Evolutionary conservation across 1,139 yeast genomes (phyloP), one percentile per base, ranked within the genome.

Genomic region (Hemisphaericaspora subhashii): DNA sequence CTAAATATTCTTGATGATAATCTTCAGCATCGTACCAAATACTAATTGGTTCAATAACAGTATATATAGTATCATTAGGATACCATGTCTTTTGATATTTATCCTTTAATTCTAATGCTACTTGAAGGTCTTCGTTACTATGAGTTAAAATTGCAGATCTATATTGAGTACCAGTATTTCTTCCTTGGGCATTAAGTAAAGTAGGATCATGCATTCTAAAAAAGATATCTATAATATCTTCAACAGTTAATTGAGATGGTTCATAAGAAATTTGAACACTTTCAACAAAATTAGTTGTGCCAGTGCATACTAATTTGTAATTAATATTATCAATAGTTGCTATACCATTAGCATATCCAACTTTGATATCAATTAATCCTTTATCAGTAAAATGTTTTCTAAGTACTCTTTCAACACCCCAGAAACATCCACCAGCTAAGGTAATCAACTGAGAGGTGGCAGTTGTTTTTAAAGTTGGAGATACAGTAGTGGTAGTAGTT

Each of bases 401-500:
- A 66, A 79, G 89, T 28, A 89, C 81, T 52, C 85, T 85, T 55
- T 92, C 98, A 10, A 86, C 88, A 13, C 96, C 96, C 98, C 98
- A 92, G 71, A 89, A 92, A 58, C 98, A 90, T 3, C 94, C 94
- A 1, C 86, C 89, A 1, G 87, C 90, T 16, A 84, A 60, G 0
- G 88, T 83, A 39, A 81, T 60, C 26, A 81, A 50, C 50, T 75
- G 70, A 36, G 83, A 56, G 4, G 71, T 58, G 6, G 66, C 32
- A 2, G 73, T 63, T 11, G 65, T 61, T 37, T 55, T 59, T 31
- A 71, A 48, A 2, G 71, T 61, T 5, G 74, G 68, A 2, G 77
- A 71, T 10, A 64, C 45, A 13, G 58, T 44, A 14, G 58, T 35
- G 31, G 54, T 46, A 9, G 35, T n/a, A n/a, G n/a, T n/a, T n/a